A percentile compares a stretch with the other conserved stretches of the same genome.
phyloP scores from a whole-genome alignment of 2,329 filamentous ascomycete genomes.

The Epichloe hybrida region DNA sequence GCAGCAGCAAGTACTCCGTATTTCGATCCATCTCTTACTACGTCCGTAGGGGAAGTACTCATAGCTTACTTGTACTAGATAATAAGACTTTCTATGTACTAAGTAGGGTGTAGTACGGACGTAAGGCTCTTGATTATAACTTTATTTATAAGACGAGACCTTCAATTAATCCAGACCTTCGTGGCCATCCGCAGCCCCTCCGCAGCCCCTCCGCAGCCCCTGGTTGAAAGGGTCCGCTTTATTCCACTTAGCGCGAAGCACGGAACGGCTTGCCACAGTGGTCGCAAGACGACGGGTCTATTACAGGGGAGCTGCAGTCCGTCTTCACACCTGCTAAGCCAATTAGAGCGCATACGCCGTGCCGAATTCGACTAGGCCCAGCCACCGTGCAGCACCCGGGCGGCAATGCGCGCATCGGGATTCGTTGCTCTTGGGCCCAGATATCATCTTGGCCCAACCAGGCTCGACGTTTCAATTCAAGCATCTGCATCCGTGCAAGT shows the following conservation, averaged over 20 bases:
- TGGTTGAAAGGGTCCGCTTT: background rate
- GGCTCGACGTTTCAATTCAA: background rate
- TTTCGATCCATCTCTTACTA: too few species aligned
- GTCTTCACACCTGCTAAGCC: slow-evolving; percentile 10
- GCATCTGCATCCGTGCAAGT: background rate
- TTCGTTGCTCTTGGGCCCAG: slow-evolving; percentile 12
- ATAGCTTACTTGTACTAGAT: accelerated
- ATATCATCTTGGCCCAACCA: too few species aligned
- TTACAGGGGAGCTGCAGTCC: background rate
- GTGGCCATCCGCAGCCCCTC: too few species aligned
- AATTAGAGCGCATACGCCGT: slow-evolving; percentile 25
- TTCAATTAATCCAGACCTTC: too few species aligned
- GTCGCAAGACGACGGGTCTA: background rate
- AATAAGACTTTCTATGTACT: too few species aligned
- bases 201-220: too few species aligned
- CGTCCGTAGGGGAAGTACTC: too few species aligned
- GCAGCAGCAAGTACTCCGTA: too few species aligned
- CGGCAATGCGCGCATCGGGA: slow-evolving; percentile 27
- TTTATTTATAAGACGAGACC: too few species aligned
- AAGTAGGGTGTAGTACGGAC: too few species aligned
- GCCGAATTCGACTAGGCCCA: slow-evolving; percentile 15
- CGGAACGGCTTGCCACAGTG: background rate
- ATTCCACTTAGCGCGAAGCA: background rate
- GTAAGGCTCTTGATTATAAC: too few species aligned
- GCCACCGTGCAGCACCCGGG: slow-evolving; percentile 24